Base-by-base conservation (phyloP, 805 yeast genomes). In the Candida broadrunensis region DNA sequence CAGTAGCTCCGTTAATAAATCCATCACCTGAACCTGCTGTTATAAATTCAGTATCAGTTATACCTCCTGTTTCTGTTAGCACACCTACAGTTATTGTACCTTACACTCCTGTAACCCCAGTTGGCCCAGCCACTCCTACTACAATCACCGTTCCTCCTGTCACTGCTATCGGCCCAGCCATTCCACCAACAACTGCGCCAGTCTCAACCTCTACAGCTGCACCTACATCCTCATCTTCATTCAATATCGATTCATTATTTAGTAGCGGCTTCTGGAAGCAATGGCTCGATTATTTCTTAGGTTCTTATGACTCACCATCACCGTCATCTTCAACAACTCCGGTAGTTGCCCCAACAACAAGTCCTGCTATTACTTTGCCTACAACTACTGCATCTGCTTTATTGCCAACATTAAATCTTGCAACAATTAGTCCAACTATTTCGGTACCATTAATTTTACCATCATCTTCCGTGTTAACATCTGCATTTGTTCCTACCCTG, bases 281-380 rank as follows among this genome's bases (percentile, higher is more conserved):
- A 24, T 33, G 35, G 40, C 20, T 32, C 35, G 11, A 24, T 16
- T 12, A 33, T 14, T 17, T 42, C 9, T 24, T 33, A 17, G 33
- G 26, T 9, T 8, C 33, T 33, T 32, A 21, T 21, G 24, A 21
- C 9, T 21, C 24, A 21, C 6, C 9, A 7, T 7, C 24, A 7
- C 24, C 24, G 6, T n/a, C 48, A 4, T 45, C 48, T 14, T 20
- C 50, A 6, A 15, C 52, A 11, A 38, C 47, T 5, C 36, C 46
- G 16, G 37, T 43, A 7, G 32, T 42, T n/a, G 12, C 6, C 29
- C 5, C 14, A 26, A 11, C 29, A 9, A 5, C 29, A 26, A 13
- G 6, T 13, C 29, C 29, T 7, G 11, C 12, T 8, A 26, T n/a
- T 9, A n/a, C 5, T 11, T 5, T 7, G 12, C 14, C 29, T 11